Evolutionary conservation across 2,329 filamentous ascomycete genomes (phyloP).

Genomic region (Tympanopsis confertula): DNA sequence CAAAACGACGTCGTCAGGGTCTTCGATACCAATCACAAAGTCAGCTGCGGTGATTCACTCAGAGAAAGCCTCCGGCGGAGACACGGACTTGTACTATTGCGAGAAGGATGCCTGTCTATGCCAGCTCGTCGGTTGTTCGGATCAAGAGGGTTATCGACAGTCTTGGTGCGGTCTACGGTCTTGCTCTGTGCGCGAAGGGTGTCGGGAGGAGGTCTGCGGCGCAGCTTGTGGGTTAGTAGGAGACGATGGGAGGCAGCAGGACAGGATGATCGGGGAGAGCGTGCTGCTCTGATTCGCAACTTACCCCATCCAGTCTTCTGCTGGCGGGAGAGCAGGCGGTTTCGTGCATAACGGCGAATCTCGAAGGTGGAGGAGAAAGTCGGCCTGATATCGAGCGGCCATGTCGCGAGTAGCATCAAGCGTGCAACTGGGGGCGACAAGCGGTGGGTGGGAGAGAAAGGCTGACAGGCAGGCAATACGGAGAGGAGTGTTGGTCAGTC

Average conservation of each 20-base stretch:
- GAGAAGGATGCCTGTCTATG: conserved; percentile 39
- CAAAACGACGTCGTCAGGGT: conserved; percentile 71
- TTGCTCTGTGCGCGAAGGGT: conserved; percentile 32
- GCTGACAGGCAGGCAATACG: too few relatives aligned
- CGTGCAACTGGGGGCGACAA: too few relatives aligned
- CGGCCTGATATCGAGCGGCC: conserved; percentile 60
- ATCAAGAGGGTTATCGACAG: conserved; percentile 31
- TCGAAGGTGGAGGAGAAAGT: conserved; percentile 64
- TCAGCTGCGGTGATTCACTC: conserved; percentile 6
- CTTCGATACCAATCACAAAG: conserved; percentile 26
- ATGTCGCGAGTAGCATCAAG: conserved; percentile 19
- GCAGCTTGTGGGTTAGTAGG: conserved; percentile 5
- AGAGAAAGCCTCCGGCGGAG: conserved; percentile 2
- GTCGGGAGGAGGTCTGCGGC: conserved; percentile 29
- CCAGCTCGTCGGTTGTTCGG: conserved; percentile 37
- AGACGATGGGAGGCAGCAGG: background rate
- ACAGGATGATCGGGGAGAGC: conserved; percentile 2
- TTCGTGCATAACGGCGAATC: conserved; percentile 75
- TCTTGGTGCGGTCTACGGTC: conserved; percentile 28
- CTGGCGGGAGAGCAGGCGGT: conserved; percentile 66
- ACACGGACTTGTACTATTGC: conserved; percentile 43
- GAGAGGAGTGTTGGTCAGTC: too few relatives aligned
- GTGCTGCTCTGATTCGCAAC: conserved; percentile 16
- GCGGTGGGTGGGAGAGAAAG: too few relatives aligned
- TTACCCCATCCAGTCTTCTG: conserved; percentile 96